Evolutionary conservation across 106 monocot genomes (phyloP).

Genomic region (Dendrobium chrysotoxum): DNA sequence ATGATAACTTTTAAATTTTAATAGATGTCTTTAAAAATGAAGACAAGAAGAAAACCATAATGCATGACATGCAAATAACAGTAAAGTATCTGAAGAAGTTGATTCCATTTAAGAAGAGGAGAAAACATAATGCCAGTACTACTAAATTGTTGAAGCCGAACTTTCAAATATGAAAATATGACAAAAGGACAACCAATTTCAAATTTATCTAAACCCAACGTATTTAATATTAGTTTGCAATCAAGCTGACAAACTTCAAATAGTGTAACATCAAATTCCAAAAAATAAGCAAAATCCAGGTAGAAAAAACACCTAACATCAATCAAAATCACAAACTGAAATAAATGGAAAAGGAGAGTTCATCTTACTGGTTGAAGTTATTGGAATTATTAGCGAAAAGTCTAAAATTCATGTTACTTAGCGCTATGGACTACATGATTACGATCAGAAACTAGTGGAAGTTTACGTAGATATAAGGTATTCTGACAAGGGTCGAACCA

Average conservation of each 20-base stretch:
- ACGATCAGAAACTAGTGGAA: background rate
- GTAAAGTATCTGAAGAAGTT: background rate
- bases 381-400: background rate
- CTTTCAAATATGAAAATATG: background rate
- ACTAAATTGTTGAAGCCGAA: background rate
- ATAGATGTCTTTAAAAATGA: background rate
- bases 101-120: background rate
- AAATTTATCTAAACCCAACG: background rate
- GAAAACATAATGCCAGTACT: background rate
- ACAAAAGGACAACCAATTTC: background rate
- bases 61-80: background rate
- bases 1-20: background rate
- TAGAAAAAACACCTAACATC: background rate
- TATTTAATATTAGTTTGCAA: background rate
- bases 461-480: background rate
- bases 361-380: background rate
- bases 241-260: background rate
- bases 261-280: background rate
- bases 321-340: background rate
- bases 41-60: background rate
- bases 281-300: background rate
- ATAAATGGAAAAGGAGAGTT: background rate
- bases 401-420: background rate
- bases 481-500: background rate
- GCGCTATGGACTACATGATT: background rate